A percentile compares a stretch with the other conserved stretches of the same genome.
phyloP scores from a whole-genome alignment of 352 stramenopile genomes.

The Halophytophthora polymorphica region DNA sequence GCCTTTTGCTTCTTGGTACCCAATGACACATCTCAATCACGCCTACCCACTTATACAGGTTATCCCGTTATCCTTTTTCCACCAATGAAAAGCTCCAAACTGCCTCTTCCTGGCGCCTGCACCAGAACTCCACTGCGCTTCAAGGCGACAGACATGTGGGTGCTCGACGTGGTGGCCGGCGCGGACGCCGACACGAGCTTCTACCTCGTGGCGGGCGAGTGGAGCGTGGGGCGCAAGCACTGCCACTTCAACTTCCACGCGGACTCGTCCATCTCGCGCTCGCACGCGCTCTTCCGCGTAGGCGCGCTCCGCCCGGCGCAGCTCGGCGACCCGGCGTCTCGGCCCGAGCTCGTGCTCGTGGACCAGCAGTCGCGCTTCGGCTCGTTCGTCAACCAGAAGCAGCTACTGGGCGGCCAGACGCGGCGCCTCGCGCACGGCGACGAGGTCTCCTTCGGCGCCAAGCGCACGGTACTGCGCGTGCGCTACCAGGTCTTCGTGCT shows the following conservation, averaged over 20 bases:
- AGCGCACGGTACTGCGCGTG: constrained; percentile 75
- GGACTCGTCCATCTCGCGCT: constrained; percentile 81
- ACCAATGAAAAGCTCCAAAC: too few species aligned
- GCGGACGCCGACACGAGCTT: constrained; percentile 56
- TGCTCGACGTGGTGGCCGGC: constrained; percentile 62
- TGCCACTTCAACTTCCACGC: constrained; percentile 84
- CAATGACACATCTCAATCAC: too few species aligned
- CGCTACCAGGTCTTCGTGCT: constrained; percentile 82
- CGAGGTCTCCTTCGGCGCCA: constrained; percentile 79
- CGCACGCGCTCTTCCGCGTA: constrained; percentile 72
- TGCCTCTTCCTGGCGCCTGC: too few species aligned
- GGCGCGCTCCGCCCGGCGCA: constrained; percentile 58
- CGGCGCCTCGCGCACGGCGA: constrained; percentile 61
- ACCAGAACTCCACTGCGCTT: too few species aligned
- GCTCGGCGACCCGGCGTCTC: constrained; percentile 48
- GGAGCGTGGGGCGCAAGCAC: constrained; percentile 79
- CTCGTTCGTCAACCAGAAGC: constrained; percentile 83
- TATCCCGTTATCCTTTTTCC: too few species aligned
- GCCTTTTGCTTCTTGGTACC: too few species aligned
- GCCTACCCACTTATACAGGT: too few species aligned
- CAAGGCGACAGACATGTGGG: constrained; percentile 48
- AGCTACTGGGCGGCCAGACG: constrained; percentile 34
- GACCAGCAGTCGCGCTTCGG: constrained; percentile 85
- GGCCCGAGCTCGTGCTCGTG: constrained; percentile 66
- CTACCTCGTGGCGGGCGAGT: constrained; percentile 81